These are phyloP conservation scores for Sporodiniella umbellata DNA, from an alignment of 371 early-diverging fungal genomes.

Conservation along the genomic window DNA sequence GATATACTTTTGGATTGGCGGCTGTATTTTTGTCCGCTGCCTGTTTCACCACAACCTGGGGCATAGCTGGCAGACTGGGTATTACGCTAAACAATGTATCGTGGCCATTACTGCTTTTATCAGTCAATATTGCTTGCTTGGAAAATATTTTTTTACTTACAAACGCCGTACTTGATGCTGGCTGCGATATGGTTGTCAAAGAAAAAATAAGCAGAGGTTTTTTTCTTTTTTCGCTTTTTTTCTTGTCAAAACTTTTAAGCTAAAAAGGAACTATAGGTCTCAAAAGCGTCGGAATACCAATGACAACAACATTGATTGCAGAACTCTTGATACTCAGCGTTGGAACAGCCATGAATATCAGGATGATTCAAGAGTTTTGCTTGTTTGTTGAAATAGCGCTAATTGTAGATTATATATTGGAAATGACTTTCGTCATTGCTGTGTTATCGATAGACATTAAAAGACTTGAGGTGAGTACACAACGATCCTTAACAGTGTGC, in stretches of 20 bases:
- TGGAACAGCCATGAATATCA: conserved; percentile 54
- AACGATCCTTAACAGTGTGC: background rate
- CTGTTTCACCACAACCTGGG: conserved; percentile 31
- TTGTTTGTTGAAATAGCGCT: conserved; percentile 64
- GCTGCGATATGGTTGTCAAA: conserved; percentile 64
- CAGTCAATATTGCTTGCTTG: conserved; percentile 67
- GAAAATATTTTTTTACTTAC: conserved; percentile 72
- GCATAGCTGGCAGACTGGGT: conserved; percentile 20
- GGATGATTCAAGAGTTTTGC: conserved; percentile 69
- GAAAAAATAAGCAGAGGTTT: conserved; percentile 63
- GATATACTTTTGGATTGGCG: conserved; percentile 66
- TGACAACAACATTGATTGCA: conserved; percentile 54
- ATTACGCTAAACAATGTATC: conserved; percentile 23
- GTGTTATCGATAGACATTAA: conserved; percentile 73
- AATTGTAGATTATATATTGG: conserved; percentile 66
- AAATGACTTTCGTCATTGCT: conserved; percentile 70
- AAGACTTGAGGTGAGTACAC: conserved; percentile 54
- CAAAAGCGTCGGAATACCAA: conserved; percentile 61
- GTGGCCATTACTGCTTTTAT: conserved; percentile 65
- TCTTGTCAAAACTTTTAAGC: background rate
- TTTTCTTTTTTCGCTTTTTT: background rate
- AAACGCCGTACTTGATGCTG: conserved; percentile 65
- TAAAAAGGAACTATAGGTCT: conserved; percentile 40
- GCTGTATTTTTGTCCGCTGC: conserved; percentile 46
- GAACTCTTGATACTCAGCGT: conserved; percentile 53